Conservation (phyloP, 352 stramenopile species). For the Pythium pyrilobum region DNA sequence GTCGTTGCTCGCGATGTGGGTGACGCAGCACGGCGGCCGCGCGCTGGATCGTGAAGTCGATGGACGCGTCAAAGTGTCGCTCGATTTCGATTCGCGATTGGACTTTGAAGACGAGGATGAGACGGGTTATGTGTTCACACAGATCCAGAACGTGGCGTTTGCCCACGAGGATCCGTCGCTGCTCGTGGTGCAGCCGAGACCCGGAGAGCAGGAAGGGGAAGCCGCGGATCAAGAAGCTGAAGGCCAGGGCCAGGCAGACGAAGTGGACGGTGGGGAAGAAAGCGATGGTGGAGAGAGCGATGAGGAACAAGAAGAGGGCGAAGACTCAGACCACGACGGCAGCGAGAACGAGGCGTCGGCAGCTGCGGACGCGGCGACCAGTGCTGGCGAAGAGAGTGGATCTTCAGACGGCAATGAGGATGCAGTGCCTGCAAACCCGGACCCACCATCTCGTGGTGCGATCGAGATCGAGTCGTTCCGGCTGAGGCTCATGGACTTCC, state of each 20-base stretch:
- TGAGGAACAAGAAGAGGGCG: neutral
- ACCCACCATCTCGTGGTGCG: slow-evolving; percentile 4
- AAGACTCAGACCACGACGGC: neutral
- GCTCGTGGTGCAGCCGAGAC: neutral
- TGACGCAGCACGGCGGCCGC: neutral
- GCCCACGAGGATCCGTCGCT: slow-evolving; percentile 4
- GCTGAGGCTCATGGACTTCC: neutral
- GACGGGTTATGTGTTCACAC: slow-evolving; percentile 6
- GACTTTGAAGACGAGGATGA: slow-evolving; percentile 8
- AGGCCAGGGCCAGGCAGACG: neutral
- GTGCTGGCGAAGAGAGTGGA: neutral
- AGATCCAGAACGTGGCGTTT: slow-evolving; percentile 13
- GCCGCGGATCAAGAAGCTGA: neutral
- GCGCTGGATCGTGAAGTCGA: neutral
- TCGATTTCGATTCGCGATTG: slow-evolving; percentile 1
- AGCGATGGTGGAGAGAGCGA: neutral
- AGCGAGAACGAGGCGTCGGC: neutral
- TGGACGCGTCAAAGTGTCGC: slow-evolving; percentile 8
- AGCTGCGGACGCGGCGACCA: neutral
- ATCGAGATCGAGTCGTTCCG: slow-evolving; percentile 12
- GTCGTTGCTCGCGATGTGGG: neutral
- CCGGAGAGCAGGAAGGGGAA: neutral
- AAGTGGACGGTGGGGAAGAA: neutral
- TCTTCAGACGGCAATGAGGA: neutral
- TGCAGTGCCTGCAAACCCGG: neutral